Evolutionary conservation across 768 basidiomycete genomes (phyloP), one percentile per base, ranked within the genome.

Genomic region (Auricularia cornea): DNA sequence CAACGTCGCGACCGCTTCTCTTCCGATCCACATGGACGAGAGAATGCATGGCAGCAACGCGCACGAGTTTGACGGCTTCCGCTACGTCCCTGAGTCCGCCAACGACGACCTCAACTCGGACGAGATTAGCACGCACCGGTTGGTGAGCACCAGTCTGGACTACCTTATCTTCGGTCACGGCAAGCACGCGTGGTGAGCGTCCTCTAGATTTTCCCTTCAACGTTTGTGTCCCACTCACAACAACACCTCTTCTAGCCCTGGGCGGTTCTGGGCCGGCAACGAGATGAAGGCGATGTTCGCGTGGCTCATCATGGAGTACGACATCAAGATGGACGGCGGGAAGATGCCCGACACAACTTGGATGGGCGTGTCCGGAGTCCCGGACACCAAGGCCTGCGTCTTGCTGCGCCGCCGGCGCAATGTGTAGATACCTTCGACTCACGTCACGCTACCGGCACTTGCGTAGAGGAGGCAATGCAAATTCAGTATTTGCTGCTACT

Each of bases 231-330:
- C n/a, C n/a, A n/a, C n/a, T n/a, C n/a, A 10, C 35, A 38, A 10
- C 35, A 38, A 8, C 16, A 14, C 16, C 8, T 38, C 8, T 40
- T n/a, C 29, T 48, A 66, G 66, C 54, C 66, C 67, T 5, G 68
- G 68, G 4, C n/a, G 68, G 26, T 67, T 67, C 59, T 64, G 67
- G 20, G 68, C 56, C 30, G 60, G 64, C 10, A 64, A 67, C 59
- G 60, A 67, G 38, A 31, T 68, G 57, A 68, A 68, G 63, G 54
- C 62, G n/a, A 63, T 65, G 30, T 48, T 68, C 56, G 66, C 64
- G 30, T 41, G 63, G 28, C n/a, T 67, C 12, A 26, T 77, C 11
- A 32, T 71, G 5, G 71, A 70, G 28, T 76, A 76, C 65, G 74
- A 75, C 61, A 32, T 76, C 26, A 71, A 73, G 65, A 62, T 72